Conservation (phyloP, 2,329 filamentous ascomycete species). For the Epicoccum nigrum region DNA sequence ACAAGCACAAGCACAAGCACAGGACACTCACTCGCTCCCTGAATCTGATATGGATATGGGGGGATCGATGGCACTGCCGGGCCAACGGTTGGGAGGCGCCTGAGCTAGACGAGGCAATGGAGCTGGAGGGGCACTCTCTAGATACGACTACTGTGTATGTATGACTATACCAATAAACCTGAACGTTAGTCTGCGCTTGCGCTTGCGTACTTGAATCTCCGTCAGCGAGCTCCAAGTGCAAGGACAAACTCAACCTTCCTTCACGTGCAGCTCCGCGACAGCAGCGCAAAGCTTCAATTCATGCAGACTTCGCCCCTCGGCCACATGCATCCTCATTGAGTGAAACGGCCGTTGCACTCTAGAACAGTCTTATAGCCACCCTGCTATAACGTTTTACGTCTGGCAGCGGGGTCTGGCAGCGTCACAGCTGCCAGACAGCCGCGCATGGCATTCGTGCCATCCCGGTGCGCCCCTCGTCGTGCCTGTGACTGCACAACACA, state of each 20-base stretch:
- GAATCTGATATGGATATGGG: too few species aligned
- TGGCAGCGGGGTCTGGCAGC: slow-evolving; percentile 11
- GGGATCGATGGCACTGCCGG: slow-evolving; percentile 7
- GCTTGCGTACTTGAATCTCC: slow-evolving; percentile 2
- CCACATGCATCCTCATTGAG: slow-evolving; percentile 11
- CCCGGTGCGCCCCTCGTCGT: neutral
- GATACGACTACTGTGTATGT: too few species aligned
- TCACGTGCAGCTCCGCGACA: neutral
- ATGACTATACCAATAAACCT: too few species aligned
- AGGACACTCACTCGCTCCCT: slow-evolving; percentile 3
- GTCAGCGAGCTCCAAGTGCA: slow-evolving; percentile 5
- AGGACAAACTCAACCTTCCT: neutral
- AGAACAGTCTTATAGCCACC: slow-evolving; percentile 9
- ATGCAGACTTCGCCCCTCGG: slow-evolving; percentile 3
- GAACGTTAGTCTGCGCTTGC: slow-evolving; percentile 11
- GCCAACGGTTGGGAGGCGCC: slow-evolving; percentile 8
- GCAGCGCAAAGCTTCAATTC: slow-evolving; percentile 10
- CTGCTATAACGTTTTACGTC: slow-evolving; percentile 12
- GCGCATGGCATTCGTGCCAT: slow-evolving; percentile 10
- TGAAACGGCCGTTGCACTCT: slow-evolving; percentile 20
- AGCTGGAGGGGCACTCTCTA: slow-evolving; percentile 16
- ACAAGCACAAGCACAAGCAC: slow-evolving; percentile 17
- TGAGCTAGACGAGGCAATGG: slow-evolving; percentile 2
- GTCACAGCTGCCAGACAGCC: neutral
- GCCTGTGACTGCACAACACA: neutral